Evolutionary conservation across 176 grass and related monocot genomes (phyloP).

Genomic region (Oryza glumipatula): DNA sequence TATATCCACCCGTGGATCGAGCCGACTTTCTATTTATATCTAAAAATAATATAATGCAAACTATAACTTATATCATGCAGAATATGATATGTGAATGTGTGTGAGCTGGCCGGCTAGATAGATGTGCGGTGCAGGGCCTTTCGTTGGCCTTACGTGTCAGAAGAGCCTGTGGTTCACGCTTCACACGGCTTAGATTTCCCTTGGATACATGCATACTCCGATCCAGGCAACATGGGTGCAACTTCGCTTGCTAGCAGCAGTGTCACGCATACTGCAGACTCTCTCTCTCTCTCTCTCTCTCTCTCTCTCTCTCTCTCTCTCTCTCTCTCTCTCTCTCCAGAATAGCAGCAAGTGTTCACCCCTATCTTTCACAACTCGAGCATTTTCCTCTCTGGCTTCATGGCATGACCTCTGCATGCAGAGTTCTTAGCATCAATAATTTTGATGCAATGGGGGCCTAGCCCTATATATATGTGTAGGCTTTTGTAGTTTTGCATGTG

Average conservation of each 20-base stretch:
- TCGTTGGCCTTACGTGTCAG: conserved; percentile 34
- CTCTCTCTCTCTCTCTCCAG: background rate
- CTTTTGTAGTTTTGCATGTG: background rate
- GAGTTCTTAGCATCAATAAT: conserved; percentile 25
- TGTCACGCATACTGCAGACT: background rate
- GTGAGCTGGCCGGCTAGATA: conserved; percentile 26
- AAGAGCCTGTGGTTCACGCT: conserved; percentile 13
- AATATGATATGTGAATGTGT: background rate
- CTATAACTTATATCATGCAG: background rate
- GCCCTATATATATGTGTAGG: conserved; percentile 1
- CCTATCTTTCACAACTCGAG: conserved; percentile 38
- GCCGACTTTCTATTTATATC: no score
- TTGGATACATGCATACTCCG: background rate
- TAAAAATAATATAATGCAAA: no score
- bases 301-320: background rate
- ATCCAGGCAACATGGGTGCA: conserved; percentile 49
- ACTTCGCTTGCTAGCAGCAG: background rate
- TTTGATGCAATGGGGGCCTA: background rate
- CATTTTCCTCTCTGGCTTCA: background rate
- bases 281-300: background rate
- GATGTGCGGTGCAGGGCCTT: conserved; percentile 41
- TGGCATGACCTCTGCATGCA: background rate
- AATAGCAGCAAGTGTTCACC: conserved; percentile 16
- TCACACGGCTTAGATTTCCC: conserved; percentile 28
- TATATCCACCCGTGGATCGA: no score